Evolutionary conservation across 225 moss, liverwort and hornwort genomes (phyloP).

Genomic region (Rhytidiadelphus loreus): DNA sequence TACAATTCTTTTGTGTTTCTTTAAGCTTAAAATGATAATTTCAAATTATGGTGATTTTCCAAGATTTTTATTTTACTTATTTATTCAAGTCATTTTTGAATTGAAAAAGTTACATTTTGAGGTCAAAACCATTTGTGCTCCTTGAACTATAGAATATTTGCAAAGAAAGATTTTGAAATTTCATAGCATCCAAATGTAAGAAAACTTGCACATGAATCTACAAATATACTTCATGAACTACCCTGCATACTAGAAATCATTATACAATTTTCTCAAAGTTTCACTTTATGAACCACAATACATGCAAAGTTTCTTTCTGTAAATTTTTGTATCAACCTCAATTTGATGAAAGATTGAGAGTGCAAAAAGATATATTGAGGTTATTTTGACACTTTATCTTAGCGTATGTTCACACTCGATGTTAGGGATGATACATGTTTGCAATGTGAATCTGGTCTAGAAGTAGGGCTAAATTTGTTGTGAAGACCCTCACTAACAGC

Average conservation of each 20-base stretch:
- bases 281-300: neutral
- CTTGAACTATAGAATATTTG: neutral
- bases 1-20: neutral
- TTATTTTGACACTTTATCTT: neutral
- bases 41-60: rapidly evolving
- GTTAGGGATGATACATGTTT: no score
- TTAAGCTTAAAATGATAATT: neutral
- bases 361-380: neutral
- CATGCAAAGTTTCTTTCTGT: neutral
- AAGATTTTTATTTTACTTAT: neutral
- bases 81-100: neutral
- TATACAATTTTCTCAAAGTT: neutral
- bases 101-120: neutral
- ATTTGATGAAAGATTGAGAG: neutral
- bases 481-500: no score
- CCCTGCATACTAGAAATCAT: neutral
- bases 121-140: neutral
- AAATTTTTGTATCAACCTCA: neutral
- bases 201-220: neutral
- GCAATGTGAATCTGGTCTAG: no score
- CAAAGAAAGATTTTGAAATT: neutral
- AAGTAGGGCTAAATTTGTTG: no score
- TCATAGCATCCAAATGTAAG: rapidly evolving
- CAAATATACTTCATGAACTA: rapidly evolving
- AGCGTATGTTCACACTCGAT: no score